phyloP scores from a whole-genome alignment of 1,139 yeast genomes.

The Geotrichum aggregatum region DNA sequence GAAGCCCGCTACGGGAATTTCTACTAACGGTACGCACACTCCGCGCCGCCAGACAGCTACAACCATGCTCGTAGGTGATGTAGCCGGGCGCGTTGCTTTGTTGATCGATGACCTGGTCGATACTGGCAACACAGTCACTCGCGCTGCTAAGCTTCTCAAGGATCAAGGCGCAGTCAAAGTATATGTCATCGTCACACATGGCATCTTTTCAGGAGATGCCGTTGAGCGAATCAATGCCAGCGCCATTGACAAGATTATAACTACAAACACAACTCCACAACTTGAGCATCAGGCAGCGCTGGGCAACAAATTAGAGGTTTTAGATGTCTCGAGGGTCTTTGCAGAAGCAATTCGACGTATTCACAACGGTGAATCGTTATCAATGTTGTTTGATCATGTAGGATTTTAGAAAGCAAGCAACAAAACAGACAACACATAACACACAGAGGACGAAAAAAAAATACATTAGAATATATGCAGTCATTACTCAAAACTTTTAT shows the following conservation, averaged over 20 bases:
- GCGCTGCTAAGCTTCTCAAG: conserved; percentile 86
- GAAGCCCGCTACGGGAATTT: conserved; percentile 37
- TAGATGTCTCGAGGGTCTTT: conserved; percentile 82
- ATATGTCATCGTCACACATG: conserved; percentile 88
- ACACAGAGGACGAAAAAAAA: too few species aligned
- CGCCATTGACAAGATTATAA: conserved; percentile 76
- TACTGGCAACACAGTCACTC: conserved; percentile 84
- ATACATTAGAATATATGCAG: too few species aligned
- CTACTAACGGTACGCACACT: conserved; percentile 7
- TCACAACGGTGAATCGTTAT: conserved; percentile 93
- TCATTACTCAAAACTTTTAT: too few species aligned
- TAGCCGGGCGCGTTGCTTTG: conserved; percentile 75
- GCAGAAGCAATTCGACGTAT: conserved; percentile 95
- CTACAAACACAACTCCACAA: conserved; percentile 94
- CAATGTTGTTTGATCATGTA: conserved; percentile 79
- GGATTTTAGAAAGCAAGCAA: conserved; percentile 26
- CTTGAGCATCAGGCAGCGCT: conserved; percentile 47
- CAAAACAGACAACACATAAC: background rate
- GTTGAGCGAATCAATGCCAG: conserved; percentile 62
- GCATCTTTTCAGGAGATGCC: conserved; percentile 90
- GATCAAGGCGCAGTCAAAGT: conserved; percentile 89
- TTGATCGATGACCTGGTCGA: conserved; percentile 91
- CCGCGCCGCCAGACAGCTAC: conserved; percentile 45
- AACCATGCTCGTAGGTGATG: conserved; percentile 93
- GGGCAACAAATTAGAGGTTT: conserved; percentile 66